Evolutionary conservation across 2,329 filamentous ascomycete species (phyloP), one percentile per base, ranked within the genome.

Genomic region (Volutella citrinella): DNA sequence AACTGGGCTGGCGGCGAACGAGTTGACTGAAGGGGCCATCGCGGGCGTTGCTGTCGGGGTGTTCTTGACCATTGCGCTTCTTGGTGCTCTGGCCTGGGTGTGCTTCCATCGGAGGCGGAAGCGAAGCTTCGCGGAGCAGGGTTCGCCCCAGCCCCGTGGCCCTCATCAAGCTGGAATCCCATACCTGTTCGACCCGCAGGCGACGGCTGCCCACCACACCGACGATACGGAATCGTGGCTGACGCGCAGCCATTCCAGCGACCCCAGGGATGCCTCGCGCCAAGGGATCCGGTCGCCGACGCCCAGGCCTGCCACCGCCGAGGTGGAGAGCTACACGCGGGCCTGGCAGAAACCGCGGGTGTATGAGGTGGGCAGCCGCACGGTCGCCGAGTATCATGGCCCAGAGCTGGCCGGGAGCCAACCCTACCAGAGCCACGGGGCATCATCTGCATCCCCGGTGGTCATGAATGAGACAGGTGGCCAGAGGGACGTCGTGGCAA

Each of bases 291-390:
- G 36, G 19, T 46, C 43, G 5, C 43, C 50, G 5, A 53, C 50
- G 7, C 50, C 50, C 7, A 51, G 43, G 29, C 48, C 48, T 2
- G 50, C 50, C 4, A 40, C 54, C 18, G 50, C 50, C 10, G 50
- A 54, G 34, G 33, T 44, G 5, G 43, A 27, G 27, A 54, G 46
- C 21, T 54, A 34, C 18, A 49, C 46, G 17, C 42, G 50, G 8
- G 24, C 46, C 5, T 27, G 42, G 31, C 50, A 47, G 29, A 50
- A 49, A 26, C 50, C 50, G 9, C 42, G 48, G 3, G 36, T 48
- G n/a, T 54, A 43, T 22, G 38, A 51, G 3, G 35, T 53, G 13
- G 40, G 42, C 11, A 32, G 34, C n/a, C 37, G 38, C 5, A 19
- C 26, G 15, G 16, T 46, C 13, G 30, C 35, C 6, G 38, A 43